These are phyloP conservation scores for Talaromyces islandicus DNA, from an alignment of 2,329 filamentous ascomycete species.

Conservation along the genomic window DNA sequence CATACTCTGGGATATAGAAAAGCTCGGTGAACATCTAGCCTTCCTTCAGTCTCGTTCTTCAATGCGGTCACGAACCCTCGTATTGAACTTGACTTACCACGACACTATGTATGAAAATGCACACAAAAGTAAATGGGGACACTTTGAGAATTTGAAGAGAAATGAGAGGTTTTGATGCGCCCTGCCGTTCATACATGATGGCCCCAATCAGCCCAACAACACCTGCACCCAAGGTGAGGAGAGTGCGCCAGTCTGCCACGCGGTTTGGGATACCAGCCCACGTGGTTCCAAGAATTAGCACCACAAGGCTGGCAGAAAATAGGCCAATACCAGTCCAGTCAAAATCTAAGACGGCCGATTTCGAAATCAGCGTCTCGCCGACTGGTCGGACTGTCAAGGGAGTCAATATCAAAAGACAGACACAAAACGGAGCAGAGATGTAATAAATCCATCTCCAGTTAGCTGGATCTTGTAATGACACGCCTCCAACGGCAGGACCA, in stretches of 20 bases:
- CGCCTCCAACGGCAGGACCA: background rate
- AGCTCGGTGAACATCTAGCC: constrained; percentile 6
- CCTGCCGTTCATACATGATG: constrained; percentile 3
- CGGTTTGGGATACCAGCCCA: background rate
- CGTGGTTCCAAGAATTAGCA: constrained; percentile 3
- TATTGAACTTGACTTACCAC: constrained; percentile 2
- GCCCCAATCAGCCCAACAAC: background rate
- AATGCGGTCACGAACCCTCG: background rate
- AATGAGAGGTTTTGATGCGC: constrained; percentile 6
- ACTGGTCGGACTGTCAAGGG: constrained; percentile 4
- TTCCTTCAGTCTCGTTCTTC: background rate
- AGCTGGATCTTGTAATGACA: background rate
- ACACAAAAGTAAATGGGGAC: constrained; percentile 2
- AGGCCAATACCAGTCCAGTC: constrained; percentile 10
- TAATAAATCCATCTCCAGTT: constrained; percentile 11
- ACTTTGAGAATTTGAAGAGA: background rate
- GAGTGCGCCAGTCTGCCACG: background rate
- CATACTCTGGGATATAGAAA: constrained; percentile 4
- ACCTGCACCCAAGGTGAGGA: constrained; percentile 3
- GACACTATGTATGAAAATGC: constrained; percentile 8
- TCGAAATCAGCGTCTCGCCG: background rate
- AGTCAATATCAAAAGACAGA: background rate
- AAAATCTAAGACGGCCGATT: constrained; percentile 3
- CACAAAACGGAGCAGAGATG: constrained; percentile 6
- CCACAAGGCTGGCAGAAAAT: constrained; percentile 3